A percentile compares a stretch with the other conserved stretches of the same genome.
phyloP scores from a whole-genome alignment of 2,329 filamentous ascomycete species.

The Lachnellula willkommii region DNA sequence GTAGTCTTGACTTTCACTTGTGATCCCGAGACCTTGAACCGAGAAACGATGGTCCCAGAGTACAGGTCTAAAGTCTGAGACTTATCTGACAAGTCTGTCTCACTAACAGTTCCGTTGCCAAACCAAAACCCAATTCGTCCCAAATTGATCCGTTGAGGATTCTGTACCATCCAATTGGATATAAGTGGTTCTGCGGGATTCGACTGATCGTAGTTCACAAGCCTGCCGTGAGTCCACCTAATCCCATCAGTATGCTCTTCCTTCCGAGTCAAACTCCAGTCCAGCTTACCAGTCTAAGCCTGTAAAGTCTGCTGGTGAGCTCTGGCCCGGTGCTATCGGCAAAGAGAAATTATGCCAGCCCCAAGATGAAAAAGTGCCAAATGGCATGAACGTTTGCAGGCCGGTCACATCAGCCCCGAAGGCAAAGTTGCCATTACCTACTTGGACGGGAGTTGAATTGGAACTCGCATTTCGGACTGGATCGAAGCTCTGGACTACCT shows the following conservation, averaged over 20 bases:
- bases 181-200: conserved; percentile 37
- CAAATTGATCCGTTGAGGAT: conserved; percentile 41
- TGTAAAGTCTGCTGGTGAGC: conserved; percentile 34
- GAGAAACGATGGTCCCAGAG: conserved; percentile 37
- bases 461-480: conserved; percentile 22
- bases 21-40: conserved; percentile 31
- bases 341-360: conserved; percentile 42
- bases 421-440: conserved; percentile 44
- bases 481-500: conserved; percentile 21
- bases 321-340: conserved; percentile 33
- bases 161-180: conserved; percentile 47
- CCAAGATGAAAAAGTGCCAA: conserved; percentile 40
- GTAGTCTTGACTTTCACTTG: conserved; percentile 34
- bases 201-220: conserved; percentile 40
- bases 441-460: conserved; percentile 35
- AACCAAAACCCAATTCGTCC: conserved; percentile 39
- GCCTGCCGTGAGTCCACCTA: conserved; percentile 37
- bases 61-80: conserved; percentile 36
- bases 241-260: neutral
- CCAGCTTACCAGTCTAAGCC: conserved; percentile 35
- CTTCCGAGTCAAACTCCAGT: neutral
- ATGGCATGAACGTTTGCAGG: conserved; percentile 40
- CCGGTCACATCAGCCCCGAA: conserved; percentile 43
- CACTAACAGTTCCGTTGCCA: conserved; percentile 28
- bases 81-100: conserved; percentile 28